Evolutionary conservation across 129 eudicot species (phyloP), one percentile per base, ranked within the genome.

Genomic region (Chrysanthemum makinoi): DNA sequence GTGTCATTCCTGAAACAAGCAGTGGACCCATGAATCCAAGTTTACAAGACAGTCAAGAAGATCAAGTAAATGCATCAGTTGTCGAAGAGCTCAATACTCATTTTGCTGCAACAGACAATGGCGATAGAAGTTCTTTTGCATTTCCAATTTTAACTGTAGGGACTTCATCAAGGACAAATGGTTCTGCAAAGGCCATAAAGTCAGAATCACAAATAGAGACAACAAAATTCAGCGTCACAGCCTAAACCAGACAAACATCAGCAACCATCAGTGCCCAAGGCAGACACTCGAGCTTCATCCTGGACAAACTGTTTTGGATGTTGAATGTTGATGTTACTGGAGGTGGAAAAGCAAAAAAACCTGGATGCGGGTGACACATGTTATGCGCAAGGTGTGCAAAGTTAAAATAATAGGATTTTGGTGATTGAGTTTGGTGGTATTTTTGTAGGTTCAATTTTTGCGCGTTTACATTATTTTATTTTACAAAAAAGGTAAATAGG

Each of bases 111-210:
- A 75, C 65, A 19, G 73, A 81, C 22, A 63, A 71, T 24, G 58
- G 76, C 16, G 78, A 87, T 65, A 70, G 76, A 43, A 72, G 72
- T 67, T 89, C 96, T 60, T 89, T 89, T 76, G 86, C 88, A 60
- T 89, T 86, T 80, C 87, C 88, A 46, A 17, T 76, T 60, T 71
- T 74, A 77, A 35, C 78, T 55, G 86, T 65, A 56, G 50, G 39
- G 16, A 14, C 6, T 68, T 78, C 86, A 75, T 24, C 20, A 55
- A 74, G 8, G 44, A 48, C 22, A 56, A 58, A 53, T 17, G 33
- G 48, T 20, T 69, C 73, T 4, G 17, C 16, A 9, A 60, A 35
- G 4, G 54, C 55, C 26, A 62, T 64, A 55, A 55, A 59, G 35
- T 64, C 35, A 28, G 52, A 55, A 47, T 75, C 52, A 49, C 77